Percentiles rank a stretch among this genome's conserved stretches.
phyloP scores from a whole-genome alignment of 1,139 yeast species.

The Yamadazyma dushanensis region DNA sequence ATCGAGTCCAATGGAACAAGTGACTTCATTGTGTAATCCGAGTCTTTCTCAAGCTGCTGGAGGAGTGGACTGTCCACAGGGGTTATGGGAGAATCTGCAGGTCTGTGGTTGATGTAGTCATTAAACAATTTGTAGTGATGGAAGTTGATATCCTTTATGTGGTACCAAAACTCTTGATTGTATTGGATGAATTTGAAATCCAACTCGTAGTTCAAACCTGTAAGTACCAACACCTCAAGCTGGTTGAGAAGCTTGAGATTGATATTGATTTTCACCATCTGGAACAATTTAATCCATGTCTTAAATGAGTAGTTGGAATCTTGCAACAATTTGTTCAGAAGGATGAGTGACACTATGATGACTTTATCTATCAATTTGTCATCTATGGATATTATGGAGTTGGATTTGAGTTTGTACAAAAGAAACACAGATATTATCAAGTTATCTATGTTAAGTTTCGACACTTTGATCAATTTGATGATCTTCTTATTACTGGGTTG shows the following conservation, averaged over 20 bases:
- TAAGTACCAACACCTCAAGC: conserved; percentile 32
- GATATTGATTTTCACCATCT: conserved; percentile 11
- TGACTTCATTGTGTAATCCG: not conserved
- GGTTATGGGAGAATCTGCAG: conserved; percentile 3
- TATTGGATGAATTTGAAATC: conserved; percentile 23
- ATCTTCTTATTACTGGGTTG: conserved; percentile 9
- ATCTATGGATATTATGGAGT: conserved; percentile 16
- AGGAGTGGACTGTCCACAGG: conserved; percentile 4
- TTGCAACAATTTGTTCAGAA: conserved; percentile 50
- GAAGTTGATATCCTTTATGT: conserved; percentile 1
- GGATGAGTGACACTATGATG: conserved; percentile 36
- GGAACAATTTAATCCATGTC: conserved; percentile 41
- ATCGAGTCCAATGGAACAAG: not conserved
- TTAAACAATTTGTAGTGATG: conserved; percentile 3
- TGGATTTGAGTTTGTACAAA: conserved; percentile 26
- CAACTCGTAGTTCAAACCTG: conserved; percentile 29
- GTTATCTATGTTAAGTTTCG: conserved; percentile 32
- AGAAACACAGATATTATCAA: conserved; percentile 33
- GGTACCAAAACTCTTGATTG: conserved; percentile 28
- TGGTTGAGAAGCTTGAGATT: conserved; percentile 19
- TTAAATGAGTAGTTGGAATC: conserved; percentile 55
- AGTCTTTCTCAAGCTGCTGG: conserved; percentile 1
- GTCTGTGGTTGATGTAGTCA: conserved; percentile 6
- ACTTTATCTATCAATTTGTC: conserved; percentile 25
- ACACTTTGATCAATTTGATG: conserved; percentile 15